These are phyloP conservation scores for Suillus discolor DNA, from an alignment of 768 basidiomycete species.

Conservation along the genomic window DNA sequence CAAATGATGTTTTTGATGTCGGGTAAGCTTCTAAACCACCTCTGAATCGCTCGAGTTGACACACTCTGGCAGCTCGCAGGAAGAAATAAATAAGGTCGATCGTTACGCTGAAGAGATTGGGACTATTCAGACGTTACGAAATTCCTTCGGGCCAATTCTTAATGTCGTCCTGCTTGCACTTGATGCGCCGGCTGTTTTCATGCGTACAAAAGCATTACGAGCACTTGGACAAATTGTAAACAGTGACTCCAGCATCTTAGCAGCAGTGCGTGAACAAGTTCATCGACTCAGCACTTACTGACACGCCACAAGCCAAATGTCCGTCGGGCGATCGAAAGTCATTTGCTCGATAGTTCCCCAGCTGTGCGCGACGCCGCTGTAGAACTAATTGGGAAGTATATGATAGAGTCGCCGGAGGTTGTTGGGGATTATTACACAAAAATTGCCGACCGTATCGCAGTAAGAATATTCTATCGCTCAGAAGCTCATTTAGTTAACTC, in stretches of 20 bases:
- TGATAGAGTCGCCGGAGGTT: constrained; percentile 87
- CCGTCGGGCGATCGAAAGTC: constrained; percentile 83
- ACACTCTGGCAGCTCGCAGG: constrained; percentile 54
- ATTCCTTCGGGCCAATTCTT: constrained; percentile 83
- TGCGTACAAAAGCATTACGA: constrained; percentile 91
- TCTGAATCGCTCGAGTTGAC: neutral
- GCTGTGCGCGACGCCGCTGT: constrained; percentile 97
- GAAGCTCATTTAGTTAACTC: constrained; percentile 4
- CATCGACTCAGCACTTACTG: neutral
- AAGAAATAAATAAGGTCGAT: constrained; percentile 71
- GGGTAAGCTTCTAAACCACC: constrained; percentile 51
- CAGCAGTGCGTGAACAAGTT: constrained; percentile 51
- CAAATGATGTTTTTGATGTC: constrained; percentile 78
- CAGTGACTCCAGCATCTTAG: constrained; percentile 83
- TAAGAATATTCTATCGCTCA: constrained; percentile 39
- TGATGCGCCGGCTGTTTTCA: constrained; percentile 85
- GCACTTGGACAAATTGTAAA: constrained; percentile 89
- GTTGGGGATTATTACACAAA: constrained; percentile 86
- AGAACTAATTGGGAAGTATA: constrained; percentile 96
- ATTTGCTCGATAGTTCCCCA: constrained; percentile 89
- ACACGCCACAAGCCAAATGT: constrained; percentile 62
- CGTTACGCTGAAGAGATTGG: constrained; percentile 75
- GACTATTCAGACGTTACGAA: constrained; percentile 71
- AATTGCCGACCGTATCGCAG: constrained; percentile 89
- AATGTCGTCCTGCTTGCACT: constrained; percentile 76